These are phyloP conservation scores for Arthrinium phaeospermum DNA, from an alignment of 2,329 filamentous ascomycete species.

Conservation along the genomic window DNA sequence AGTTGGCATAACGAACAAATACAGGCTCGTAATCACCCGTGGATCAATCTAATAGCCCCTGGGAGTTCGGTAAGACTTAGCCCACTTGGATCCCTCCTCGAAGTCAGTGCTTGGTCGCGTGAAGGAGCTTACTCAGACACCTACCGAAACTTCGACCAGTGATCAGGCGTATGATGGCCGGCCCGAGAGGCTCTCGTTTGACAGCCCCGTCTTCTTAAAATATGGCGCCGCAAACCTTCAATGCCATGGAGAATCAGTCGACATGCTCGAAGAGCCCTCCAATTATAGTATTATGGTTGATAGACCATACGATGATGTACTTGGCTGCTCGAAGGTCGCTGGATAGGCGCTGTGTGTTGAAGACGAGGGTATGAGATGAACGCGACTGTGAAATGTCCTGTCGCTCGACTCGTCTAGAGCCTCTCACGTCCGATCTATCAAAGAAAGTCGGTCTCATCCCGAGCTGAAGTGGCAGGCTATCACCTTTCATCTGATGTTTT, in stretches of 20 bases:
- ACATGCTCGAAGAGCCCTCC: neutral
- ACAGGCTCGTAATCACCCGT: neutral
- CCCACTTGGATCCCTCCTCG: neutral
- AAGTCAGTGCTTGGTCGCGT: neutral
- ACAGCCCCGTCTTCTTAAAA: neutral
- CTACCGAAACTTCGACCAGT: neutral
- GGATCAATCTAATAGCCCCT: neutral
- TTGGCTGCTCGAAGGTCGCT: neutral
- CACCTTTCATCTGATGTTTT: neutral
- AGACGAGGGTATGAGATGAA: neutral
- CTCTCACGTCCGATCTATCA: neutral
- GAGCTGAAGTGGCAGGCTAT: neutral
- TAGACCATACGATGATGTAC: neutral
- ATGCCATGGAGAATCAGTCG: neutral
- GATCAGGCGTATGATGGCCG: neutral
- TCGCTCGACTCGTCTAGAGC: neutral
- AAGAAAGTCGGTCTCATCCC: neutral
- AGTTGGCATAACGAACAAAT: neutral
- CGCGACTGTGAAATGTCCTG: neutral
- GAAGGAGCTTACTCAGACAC: neutral
- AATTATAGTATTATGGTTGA: neutral
- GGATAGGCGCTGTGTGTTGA: neutral
- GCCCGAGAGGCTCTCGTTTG: constrained; percentile 2
- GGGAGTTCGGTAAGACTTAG: neutral
- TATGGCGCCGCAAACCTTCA: neutral